Base-by-base conservation (phyloP, 495 filamentous ascomycete species). In the Xylaria scruposa region DNA sequence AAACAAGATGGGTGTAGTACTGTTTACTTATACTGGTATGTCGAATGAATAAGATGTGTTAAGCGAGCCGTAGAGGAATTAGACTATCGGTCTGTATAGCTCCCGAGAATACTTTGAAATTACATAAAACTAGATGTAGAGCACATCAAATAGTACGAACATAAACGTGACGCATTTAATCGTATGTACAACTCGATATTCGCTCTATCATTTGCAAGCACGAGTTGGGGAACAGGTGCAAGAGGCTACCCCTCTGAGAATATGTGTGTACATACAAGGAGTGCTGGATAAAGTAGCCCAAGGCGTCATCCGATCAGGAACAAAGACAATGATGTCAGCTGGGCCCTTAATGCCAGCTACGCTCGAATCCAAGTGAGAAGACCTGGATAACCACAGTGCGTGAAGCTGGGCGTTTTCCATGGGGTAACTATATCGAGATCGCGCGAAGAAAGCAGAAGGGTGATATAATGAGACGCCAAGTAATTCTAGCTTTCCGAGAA, bases 111-210 rank as follows among this genome's bases (percentile, higher is more conserved):
- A 21, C 19, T 60, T 60, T 60, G 0, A 33, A 60, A 21, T 31
- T 29, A 1, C 36, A 29, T n/a, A 9, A 21, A 21, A 19, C n/a
- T 13, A n/a, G 9, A 44, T 24, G 31, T 42, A 21, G 7, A 24
- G 19, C 24, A 29, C 21, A 44, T 7, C 21, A 31, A 17, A 13
- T 2, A 8, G 12, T 7, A 51, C 21, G 17, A 36, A 65, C 21
- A 33, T 51, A 24, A 13, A 15, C 36, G 12, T 12, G 1, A 19
- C 13, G 29, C 56, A 46, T 24, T 38, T 21, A 8, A 33, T 65
- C 3, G 49, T 71, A 71, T 71, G 49, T 71, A 71, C 70, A 71
- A 38, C 26, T 42, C 46, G 33, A 71, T 24, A 56, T 65, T 71
- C 36, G 69, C 60, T 58, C 53, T 71, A 58, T 26, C 54, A 47